Conservation (phyloP, 2,329 filamentous ascomycete genomes). For the Lachnellula cervina region DNA sequence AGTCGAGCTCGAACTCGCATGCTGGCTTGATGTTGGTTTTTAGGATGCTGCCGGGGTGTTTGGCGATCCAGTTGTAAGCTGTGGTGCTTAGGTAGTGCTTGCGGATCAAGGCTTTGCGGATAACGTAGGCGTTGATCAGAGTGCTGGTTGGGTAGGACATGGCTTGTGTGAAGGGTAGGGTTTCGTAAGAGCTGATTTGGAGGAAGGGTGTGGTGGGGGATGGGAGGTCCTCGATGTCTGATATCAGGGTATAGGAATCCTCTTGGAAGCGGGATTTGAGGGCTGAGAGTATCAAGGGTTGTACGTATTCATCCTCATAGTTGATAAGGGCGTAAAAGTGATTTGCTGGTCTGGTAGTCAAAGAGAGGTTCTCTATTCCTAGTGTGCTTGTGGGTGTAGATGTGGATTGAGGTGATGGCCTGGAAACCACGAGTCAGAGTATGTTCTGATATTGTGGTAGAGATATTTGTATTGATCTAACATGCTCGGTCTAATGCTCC, state of each 20-base stretch:
- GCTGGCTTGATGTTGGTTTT: constrained; percentile 67
- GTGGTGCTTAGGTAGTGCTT: constrained; percentile 91
- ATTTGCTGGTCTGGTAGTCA: constrained; percentile 24
- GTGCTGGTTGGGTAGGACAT: constrained; percentile 55
- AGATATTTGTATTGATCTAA: constrained; percentile 29
- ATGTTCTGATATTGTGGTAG: not conserved
- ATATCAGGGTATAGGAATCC: constrained; percentile 50
- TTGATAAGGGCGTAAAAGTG: constrained; percentile 67
- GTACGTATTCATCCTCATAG: constrained; percentile 86
- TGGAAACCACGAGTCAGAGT: constrained; percentile 23
- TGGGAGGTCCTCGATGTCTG: constrained; percentile 36
- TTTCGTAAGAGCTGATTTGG: constrained; percentile 83
- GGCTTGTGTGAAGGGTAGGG: constrained; percentile 76
- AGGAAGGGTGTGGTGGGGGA: constrained; percentile 38
- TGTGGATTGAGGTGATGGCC: constrained; percentile 15
- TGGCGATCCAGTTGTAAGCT: constrained; percentile 77
- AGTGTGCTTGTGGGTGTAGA: constrained; percentile 7
- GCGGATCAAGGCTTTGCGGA: constrained; percentile 91
- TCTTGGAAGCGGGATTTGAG: constrained; percentile 57
- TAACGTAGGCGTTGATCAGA: constrained; percentile 85
- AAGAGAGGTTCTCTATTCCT: constrained; percentile 16
- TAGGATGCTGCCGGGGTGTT: constrained; percentile 69
- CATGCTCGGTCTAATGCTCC: constrained; percentile 26
- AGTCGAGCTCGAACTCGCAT: constrained; percentile 91
- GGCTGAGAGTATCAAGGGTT: constrained; percentile 76